These are phyloP conservation scores for Starmerella tilneyi DNA, from an alignment of 805 yeast genomes.

Conservation along the genomic window DNA sequence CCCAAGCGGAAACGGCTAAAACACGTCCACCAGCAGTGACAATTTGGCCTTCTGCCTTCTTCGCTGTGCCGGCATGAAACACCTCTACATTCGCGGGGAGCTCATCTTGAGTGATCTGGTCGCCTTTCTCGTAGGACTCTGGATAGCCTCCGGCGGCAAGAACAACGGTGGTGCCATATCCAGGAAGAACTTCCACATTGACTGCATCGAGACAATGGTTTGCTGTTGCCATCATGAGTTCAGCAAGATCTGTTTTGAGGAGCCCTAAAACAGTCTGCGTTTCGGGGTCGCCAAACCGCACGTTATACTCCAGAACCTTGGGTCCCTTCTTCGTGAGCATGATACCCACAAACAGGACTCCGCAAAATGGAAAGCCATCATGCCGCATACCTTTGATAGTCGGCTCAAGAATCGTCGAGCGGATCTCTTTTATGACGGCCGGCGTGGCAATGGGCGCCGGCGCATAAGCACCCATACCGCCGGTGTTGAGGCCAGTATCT, in stretches of 20 bases:
- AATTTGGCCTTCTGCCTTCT: constrained; percentile 42
- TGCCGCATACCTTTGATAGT: constrained; percentile 92
- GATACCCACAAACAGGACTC: constrained; percentile 89
- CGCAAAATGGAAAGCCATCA: constrained; percentile 92
- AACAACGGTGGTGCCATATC: constrained; percentile 83
- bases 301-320: constrained; percentile 91
- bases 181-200: constrained; percentile 39
- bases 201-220: constrained; percentile 89
- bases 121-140: constrained; percentile 74
- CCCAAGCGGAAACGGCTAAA: constrained; percentile 84
- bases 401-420: constrained; percentile 70
- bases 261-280: constrained; percentile 93
- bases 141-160: constrained; percentile 98
- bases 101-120: constrained; percentile 48
- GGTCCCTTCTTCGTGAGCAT: constrained; percentile 86
- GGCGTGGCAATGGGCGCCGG: constrained; percentile 95
- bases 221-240: constrained; percentile 84
- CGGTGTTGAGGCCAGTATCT: constrained; percentile 91
- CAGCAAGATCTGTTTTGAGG: constrained; percentile 84
- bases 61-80: constrained; percentile 94
- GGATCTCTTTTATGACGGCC: constrained; percentile 55
- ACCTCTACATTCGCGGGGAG: constrained; percentile 54
- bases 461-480: constrained; percentile 99
- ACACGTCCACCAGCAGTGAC: constrained; percentile 95
- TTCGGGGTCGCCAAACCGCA: constrained; percentile 98